phyloP scores from a whole-genome alignment of 768 basidiomycete genomes.

The Tylopilus rubrobrunneus region DNA sequence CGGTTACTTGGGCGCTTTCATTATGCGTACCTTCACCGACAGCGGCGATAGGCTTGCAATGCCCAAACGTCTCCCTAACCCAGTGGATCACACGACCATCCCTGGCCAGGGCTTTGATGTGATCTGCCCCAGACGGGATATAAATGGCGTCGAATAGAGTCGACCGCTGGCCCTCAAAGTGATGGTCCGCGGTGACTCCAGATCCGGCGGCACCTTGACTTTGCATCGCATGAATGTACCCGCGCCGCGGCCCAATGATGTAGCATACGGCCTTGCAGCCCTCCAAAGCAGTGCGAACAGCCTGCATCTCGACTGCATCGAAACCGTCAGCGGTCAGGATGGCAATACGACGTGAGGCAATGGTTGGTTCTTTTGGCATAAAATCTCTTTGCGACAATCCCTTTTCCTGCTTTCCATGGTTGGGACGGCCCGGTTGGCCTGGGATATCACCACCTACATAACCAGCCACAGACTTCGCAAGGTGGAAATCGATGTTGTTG shows the following conservation, averaged over 20 bases:
- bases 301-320: constrained; percentile 54
- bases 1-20: neutral
- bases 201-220: constrained; percentile 20
- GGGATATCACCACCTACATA: constrained; percentile 63
- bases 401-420: constrained; percentile 54
- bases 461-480: constrained; percentile 65
- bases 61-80: constrained; percentile 81
- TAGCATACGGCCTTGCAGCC: constrained; percentile 55
- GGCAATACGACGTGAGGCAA: constrained; percentile 68
- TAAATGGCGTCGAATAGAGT: constrained; percentile 82
- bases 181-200: constrained; percentile 57
- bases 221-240: constrained; percentile 37
- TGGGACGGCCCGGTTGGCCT: constrained; percentile 42
- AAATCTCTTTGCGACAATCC: constrained; percentile 60
- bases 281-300: constrained; percentile 51
- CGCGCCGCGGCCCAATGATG: constrained; percentile 67
- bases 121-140: constrained; percentile 66
- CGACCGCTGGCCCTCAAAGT: constrained; percentile 74
- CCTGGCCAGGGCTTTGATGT: constrained; percentile 51
- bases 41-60: constrained; percentile 80
- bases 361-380: constrained; percentile 51
- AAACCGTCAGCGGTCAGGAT: constrained; percentile 77
- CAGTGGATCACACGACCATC: constrained; percentile 78
- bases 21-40: constrained; percentile 52
- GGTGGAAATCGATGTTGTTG: constrained; percentile 68